These are phyloP conservation scores for Alternaria triticina DNA, from an alignment of 2,329 filamentous ascomycete genomes.

Conservation along the genomic window DNA sequence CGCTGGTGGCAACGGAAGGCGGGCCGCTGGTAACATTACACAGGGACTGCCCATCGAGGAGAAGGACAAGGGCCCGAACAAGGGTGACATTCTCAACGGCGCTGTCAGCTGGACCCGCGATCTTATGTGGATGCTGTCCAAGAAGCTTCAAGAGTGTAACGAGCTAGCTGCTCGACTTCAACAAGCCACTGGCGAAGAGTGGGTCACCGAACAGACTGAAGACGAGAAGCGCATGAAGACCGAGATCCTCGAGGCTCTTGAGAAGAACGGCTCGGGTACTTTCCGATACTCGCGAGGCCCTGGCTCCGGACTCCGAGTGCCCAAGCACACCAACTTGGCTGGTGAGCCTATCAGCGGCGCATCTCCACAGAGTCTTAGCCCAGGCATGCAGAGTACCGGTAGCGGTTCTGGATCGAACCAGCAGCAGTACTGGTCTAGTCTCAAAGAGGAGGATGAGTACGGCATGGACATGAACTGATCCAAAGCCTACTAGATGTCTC, in stretches of 20 bases:
- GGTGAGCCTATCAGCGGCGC: conserved; percentile 72
- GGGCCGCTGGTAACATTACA: conserved; percentile 85
- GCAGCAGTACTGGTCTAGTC: conserved; percentile 66
- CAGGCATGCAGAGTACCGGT: conserved; percentile 67
- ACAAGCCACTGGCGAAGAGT: conserved; percentile 48
- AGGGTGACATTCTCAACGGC: conserved; percentile 97
- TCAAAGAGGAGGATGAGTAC: conserved; percentile 94
- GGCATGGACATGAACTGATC: conserved; percentile 70
- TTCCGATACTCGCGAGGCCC: conserved; percentile 85
- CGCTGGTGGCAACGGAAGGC: conserved; percentile 81
- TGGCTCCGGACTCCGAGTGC: conserved; percentile 86
- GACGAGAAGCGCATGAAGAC: conserved; percentile 96
- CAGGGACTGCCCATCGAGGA: conserved; percentile 92
- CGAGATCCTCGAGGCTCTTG: conserved; percentile 85
- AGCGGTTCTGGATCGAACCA: conserved; percentile 62
- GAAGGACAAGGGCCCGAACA: conserved; percentile 98
- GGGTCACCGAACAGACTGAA: conserved; percentile 65
- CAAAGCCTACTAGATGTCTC: conserved; percentile 20
- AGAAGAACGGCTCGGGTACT: conserved; percentile 76
- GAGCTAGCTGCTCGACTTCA: conserved; percentile 75
- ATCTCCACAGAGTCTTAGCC: conserved; percentile 64
- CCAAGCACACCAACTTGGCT: conserved; percentile 89
- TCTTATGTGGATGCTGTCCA: conserved; percentile 94
- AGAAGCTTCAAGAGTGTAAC: conserved; percentile 87
- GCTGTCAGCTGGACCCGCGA: conserved; percentile 97